Percentiles rank a stretch among this genome's conserved stretches.
Conservation (phyloP, 2,329 filamentous ascomycete species). For the Paecilomyces formosus region DNA sequence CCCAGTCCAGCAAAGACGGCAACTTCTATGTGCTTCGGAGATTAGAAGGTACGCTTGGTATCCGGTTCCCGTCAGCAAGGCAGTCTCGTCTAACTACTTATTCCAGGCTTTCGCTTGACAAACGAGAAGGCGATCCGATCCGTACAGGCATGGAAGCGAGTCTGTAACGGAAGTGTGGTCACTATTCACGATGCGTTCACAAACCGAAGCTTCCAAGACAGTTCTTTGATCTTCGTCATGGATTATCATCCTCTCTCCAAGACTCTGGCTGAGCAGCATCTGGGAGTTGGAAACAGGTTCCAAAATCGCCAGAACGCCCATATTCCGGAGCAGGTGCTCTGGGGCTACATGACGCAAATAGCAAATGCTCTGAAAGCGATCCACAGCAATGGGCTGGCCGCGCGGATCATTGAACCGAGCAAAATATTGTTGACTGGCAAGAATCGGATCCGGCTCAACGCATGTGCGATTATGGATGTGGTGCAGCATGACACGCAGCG, state of each 20-base stretch:
- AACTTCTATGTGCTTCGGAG: constrained; percentile 80
- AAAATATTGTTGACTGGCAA: constrained; percentile 89
- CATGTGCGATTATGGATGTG: constrained; percentile 84
- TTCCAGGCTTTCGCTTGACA: constrained; percentile 68
- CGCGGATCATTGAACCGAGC: constrained; percentile 74
- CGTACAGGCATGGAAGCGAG: constrained; percentile 81
- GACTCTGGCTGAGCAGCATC: constrained; percentile 75
- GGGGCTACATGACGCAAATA: constrained; percentile 89
- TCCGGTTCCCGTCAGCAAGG: not conserved
- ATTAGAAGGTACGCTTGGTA: constrained; percentile 57
- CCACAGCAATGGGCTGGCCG: constrained; percentile 72
- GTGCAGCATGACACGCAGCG: constrained; percentile 69
- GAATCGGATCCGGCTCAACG: constrained; percentile 79
- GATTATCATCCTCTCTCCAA: constrained; percentile 90
- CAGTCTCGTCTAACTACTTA: constrained; percentile 1
- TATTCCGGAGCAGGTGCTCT: constrained; percentile 68
- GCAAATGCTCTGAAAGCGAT: constrained; percentile 81
- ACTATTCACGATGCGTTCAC: constrained; percentile 89
- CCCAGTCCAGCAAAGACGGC: constrained; percentile 79
- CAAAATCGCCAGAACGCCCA: constrained; percentile 40
- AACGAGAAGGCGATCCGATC: constrained; percentile 83
- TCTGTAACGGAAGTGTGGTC: constrained; percentile 75
- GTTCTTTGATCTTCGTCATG: constrained; percentile 86
- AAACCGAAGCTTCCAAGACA: constrained; percentile 85
- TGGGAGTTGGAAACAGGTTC: constrained; percentile 32